Evolutionary conservation across 2,329 filamentous ascomycete genomes (phyloP).

Genomic region (Furcasterigmium furcatum): DNA sequence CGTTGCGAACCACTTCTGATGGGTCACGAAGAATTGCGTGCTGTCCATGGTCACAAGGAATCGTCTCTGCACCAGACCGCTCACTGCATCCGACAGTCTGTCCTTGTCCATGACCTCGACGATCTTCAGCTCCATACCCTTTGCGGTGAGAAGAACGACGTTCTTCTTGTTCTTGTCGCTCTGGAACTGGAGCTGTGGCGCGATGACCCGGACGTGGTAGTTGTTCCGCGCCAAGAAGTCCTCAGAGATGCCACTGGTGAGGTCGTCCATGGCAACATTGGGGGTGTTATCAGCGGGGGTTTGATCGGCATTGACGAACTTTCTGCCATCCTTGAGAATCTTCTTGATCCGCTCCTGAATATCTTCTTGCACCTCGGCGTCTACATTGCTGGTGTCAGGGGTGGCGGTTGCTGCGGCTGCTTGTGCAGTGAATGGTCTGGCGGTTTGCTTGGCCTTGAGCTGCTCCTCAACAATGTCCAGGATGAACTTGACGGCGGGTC

Average conservation of each 20-base stretch:
- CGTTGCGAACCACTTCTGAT: constrained; percentile 83
- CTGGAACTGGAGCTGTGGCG: constrained; percentile 95
- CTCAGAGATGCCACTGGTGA: constrained; percentile 73
- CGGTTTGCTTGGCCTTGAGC: constrained; percentile 60
- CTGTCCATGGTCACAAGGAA: constrained; percentile 97
- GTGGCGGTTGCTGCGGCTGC: constrained; percentile 16
- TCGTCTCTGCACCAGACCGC: constrained; percentile 88
- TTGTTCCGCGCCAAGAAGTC: constrained; percentile 91
- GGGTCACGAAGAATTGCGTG: constrained; percentile 96
- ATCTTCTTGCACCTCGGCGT: constrained; percentile 58
- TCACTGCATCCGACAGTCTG: constrained; percentile 86
- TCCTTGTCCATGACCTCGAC: constrained; percentile 97
- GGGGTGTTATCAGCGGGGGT: constrained; percentile 18
- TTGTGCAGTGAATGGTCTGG: constrained; percentile 11
- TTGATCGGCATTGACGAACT: constrained; percentile 74
- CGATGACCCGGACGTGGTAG: constrained; percentile 92
- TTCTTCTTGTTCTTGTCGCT: constrained; percentile 98
- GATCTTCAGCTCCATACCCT: constrained; percentile 97
- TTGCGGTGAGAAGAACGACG: constrained; percentile 93
- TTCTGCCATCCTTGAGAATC: constrained; percentile 78
- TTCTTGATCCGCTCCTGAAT: constrained; percentile 85
- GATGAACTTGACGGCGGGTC: constrained; percentile 95
- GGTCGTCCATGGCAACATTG: constrained; percentile 53
- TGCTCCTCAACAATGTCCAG: constrained; percentile 97
- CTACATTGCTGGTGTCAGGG: constrained; percentile 36